Conservation (phyloP, 1,284 basidiomycete species). For the Naganishia sp. region DNA sequence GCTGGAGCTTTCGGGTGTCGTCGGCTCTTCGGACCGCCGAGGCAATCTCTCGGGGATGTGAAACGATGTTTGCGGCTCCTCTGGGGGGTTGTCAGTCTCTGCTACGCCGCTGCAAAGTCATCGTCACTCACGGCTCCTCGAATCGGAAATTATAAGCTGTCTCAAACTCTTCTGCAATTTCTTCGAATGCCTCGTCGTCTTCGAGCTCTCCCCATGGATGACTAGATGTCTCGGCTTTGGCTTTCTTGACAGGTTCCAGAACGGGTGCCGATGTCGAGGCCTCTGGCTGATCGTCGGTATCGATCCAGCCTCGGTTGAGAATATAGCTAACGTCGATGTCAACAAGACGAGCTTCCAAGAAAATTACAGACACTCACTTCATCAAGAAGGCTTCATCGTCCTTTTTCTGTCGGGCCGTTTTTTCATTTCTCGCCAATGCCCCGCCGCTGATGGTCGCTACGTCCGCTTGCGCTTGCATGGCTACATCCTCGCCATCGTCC, state of each 20-base stretch:
- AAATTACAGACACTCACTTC: slow-evolving; percentile 62
- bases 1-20: slow-evolving; percentile 75
- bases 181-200: slow-evolving; percentile 64
- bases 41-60: slow-evolving; percentile 73
- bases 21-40: slow-evolving; percentile 74
- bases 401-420: slow-evolving; percentile 46
- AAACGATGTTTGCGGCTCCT: slow-evolving; percentile 69
- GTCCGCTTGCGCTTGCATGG: slow-evolving; percentile 37
- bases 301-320: slow-evolving; percentile 91
- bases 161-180: slow-evolving; percentile 70
- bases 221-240: slow-evolving; percentile 31
- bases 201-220: slow-evolving; percentile 55
- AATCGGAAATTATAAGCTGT: slow-evolving; percentile 91
- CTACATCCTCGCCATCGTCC: slow-evolving; percentile 30
- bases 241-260: slow-evolving; percentile 31
- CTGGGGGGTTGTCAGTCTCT: slow-evolving; percentile 52
- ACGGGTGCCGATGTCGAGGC: slow-evolving; percentile 33
- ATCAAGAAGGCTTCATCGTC: slow-evolving; percentile 71
- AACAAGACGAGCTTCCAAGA: background rate
- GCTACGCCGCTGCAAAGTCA: background rate
- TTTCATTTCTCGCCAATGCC: slow-evolving; percentile 67
- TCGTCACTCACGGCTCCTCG: slow-evolving; percentile 77
- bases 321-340: slow-evolving; percentile 68
- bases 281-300: slow-evolving; percentile 57
- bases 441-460: slow-evolving; percentile 56